Percentiles rank a stretch among this genome's conserved stretches.
Evolutionary conservation across 257 asterid genomes (phyloP).

Genomic region (Phtheirospermum japonicum): DNA sequence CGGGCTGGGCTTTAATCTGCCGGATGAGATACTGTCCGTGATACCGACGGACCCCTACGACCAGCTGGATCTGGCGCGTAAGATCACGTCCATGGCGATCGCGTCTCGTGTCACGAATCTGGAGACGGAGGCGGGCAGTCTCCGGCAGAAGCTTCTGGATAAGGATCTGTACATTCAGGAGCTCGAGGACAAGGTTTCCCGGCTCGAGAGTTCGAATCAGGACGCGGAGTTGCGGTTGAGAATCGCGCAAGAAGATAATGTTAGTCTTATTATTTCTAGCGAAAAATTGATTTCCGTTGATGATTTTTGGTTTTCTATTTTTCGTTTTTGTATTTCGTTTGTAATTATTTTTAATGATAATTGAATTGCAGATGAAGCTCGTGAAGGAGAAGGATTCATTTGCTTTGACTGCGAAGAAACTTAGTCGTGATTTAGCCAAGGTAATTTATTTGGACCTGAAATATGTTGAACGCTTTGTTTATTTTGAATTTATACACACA

Average conservation of each 20-base stretch:
- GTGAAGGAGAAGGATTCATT: conserved; percentile 57
- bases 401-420: conserved; percentile 52
- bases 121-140: conserved; percentile 48
- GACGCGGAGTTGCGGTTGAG: conserved; percentile 53
- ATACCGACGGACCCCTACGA: conserved; percentile 79
- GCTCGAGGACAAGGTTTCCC: conserved; percentile 52
- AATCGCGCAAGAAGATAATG: conserved; percentile 57
- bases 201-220: conserved; percentile 45
- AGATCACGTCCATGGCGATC: conserved; percentile 75
- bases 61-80: conserved; percentile 82
- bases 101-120: conserved; percentile 74
- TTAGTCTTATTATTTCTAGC: conserved; percentile 12
- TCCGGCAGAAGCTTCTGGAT: conserved; percentile 48
- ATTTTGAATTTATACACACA: not conserved
- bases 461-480: not conserved
- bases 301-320: not conserved
- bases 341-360: not conserved
- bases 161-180: conserved; percentile 47
- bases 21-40: conserved; percentile 58
- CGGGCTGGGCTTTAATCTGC: conserved; percentile 42
- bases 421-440: conserved; percentile 69
- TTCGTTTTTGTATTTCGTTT: not conserved
- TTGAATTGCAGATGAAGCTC: conserved; percentile 47
- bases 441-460: conserved; percentile 28
- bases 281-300: not conserved